These are phyloP conservation scores for Neurospora crassa DNA, from an alignment of 2,329 filamentous ascomycete species.

Conservation along the genomic window DNA sequence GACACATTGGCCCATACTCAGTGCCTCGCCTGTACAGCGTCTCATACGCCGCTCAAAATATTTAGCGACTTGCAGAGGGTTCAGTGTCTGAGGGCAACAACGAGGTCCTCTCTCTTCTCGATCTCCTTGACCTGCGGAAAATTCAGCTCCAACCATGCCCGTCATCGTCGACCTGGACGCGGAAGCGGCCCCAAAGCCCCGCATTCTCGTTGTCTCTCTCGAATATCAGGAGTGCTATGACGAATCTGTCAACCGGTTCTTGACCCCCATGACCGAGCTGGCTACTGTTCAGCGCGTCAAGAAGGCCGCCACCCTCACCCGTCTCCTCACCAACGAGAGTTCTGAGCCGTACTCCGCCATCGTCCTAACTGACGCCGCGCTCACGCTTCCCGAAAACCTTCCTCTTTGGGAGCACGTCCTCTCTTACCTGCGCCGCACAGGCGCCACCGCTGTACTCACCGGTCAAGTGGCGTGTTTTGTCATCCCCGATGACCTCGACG, in stretches of 20 bases:
- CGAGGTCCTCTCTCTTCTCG: not conserved
- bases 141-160: not conserved
- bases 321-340: not conserved
- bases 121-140: not conserved
- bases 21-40: not conserved
- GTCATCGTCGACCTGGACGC: slow-evolving; percentile 8
- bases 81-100: not conserved
- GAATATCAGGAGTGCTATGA: not conserved
- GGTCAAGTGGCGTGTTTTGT: not conserved
- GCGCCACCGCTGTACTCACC: not conserved
- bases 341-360: not conserved
- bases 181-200: slow-evolving; percentile 4
- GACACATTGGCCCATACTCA: no score
- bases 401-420: not conserved
- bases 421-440: not conserved
- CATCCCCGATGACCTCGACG: not conserved
- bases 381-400: not conserved
- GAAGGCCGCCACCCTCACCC: not conserved
- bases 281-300: not conserved
- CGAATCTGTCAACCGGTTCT: not conserved
- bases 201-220: slow-evolving; percentile 19
- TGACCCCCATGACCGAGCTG: not conserved
- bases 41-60: not conserved
- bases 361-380: not conserved
- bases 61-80: not conserved